These are phyloP conservation scores for Globisporangium uncinulatum DNA, from an alignment of 352 stramenopile species.

Conservation along the genomic window DNA sequence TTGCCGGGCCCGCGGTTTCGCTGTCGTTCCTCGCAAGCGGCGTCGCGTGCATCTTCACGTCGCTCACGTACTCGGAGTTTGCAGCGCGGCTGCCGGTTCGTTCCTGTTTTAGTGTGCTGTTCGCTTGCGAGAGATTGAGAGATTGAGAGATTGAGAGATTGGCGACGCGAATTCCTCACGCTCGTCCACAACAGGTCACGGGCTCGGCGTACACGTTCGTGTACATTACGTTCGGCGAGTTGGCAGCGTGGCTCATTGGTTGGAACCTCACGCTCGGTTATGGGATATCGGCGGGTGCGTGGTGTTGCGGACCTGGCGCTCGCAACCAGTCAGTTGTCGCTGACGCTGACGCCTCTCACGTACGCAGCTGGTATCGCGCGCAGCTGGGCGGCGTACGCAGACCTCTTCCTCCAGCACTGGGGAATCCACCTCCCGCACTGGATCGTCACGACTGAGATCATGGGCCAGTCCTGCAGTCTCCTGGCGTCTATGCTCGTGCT, in stretches of 20 bases:
- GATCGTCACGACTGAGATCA: constrained; percentile 46
- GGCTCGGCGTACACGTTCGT: constrained; percentile 90
- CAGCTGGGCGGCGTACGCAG: constrained; percentile 86
- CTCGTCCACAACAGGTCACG: constrained; percentile 42
- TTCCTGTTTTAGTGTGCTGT: background rate
- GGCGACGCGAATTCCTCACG: too few relatives aligned
- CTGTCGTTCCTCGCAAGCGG: constrained; percentile 88
- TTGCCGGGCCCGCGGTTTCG: constrained; percentile 85
- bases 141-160: too few relatives aligned
- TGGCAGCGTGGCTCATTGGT: constrained; percentile 88
- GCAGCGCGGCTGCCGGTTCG: constrained; percentile 73
- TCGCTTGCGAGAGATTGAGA: background rate
- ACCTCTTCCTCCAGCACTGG: constrained; percentile 76
- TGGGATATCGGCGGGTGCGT: constrained; percentile 80
- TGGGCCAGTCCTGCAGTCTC: constrained; percentile 68
- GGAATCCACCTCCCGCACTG: constrained; percentile 57
- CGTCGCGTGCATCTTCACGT: constrained; percentile 88
- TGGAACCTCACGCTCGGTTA: constrained; percentile 93
- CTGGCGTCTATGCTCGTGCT: constrained; percentile 79
- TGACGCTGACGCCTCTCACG: background rate
- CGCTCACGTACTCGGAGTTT: constrained; percentile 90
- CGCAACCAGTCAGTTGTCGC: background rate
- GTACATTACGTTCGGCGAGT: constrained; percentile 82
- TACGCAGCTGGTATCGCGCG: constrained; percentile 79
- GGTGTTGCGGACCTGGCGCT: background rate